Evolutionary conservation across 2,329 filamentous ascomycete species (phyloP).

Genomic region (Chaetomium sp.): DNA sequence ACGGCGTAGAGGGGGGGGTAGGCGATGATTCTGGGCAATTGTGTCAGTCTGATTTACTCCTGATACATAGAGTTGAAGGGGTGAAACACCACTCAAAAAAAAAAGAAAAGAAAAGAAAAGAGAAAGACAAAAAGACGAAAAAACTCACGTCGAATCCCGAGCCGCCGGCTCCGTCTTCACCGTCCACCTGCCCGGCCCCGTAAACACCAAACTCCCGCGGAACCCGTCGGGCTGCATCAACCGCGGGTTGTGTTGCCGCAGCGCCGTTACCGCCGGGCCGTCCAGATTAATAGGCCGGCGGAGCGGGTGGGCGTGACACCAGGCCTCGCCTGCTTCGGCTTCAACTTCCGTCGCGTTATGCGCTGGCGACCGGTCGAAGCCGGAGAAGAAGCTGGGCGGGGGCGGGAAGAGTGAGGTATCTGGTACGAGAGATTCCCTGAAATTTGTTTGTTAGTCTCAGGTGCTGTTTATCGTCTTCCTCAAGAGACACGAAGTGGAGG

Average conservation of each 20-base stretch:
- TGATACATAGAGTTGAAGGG: too few relatives aligned
- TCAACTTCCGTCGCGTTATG: conserved; percentile 63
- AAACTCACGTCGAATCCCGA: conserved; percentile 38
- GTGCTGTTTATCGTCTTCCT: too few relatives aligned
- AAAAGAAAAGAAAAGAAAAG: not conserved
- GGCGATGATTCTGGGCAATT: conserved; percentile 45
- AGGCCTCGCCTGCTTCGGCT: conserved; percentile 57
- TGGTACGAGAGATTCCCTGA: conserved; percentile 55
- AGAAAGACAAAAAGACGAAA: not conserved
- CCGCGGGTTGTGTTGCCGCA: conserved; percentile 46
- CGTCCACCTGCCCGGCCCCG: conserved; percentile 47
- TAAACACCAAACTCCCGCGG: conserved; percentile 40
- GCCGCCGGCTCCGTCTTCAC: conserved; percentile 36
- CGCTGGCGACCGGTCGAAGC: conserved; percentile 58
- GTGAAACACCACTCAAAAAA: not conserved
- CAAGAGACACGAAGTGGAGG: too few relatives aligned
- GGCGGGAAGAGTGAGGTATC: conserved; percentile 68
- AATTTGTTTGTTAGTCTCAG: not conserved
- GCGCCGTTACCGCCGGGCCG: conserved; percentile 39
- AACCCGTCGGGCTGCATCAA: conserved; percentile 46
- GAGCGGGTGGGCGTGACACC: conserved; percentile 58
- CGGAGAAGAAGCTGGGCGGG: conserved; percentile 59
- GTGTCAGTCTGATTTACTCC: too few relatives aligned
- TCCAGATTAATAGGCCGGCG: conserved; percentile 46
- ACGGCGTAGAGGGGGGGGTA: conserved; percentile 64